Evolutionary conservation across 2,329 filamentous ascomycete species (phyloP).

Genomic region (Penicillium sp.): DNA sequence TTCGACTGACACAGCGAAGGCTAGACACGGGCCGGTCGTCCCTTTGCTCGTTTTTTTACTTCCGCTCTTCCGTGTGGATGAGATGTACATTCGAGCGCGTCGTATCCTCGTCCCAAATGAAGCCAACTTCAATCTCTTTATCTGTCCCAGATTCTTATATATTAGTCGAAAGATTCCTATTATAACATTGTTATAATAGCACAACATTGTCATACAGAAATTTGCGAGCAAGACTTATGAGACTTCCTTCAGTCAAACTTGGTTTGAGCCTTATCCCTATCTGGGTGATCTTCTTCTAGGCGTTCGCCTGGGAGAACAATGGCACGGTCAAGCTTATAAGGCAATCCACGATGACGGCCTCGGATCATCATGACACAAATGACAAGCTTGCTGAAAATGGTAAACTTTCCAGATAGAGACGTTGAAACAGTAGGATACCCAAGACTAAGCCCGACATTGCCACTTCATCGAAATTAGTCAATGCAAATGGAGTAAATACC

Average conservation of each 20-base stretch:
- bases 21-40: too few species aligned
- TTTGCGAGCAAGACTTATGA: neutral
- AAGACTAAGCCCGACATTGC: constrained; percentile 37
- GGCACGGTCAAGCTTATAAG: constrained; percentile 55
- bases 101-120: too few species aligned
- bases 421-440: constrained; percentile 32
- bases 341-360: constrained; percentile 57
- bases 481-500: neutral
- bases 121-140: too few species aligned
- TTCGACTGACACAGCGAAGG: too few species aligned
- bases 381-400: constrained; percentile 54
- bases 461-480: constrained; percentile 18
- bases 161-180: neutral
- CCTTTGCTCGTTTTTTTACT: too few species aligned
- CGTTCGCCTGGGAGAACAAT: constrained; percentile 34
- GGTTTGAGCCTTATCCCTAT: neutral
- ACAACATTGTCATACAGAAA: neutral
- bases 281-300: neutral
- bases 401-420: constrained; percentile 48
- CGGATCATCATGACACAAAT: constrained; percentile 58
- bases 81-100: too few species aligned
- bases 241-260: neutral
- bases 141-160: too few species aligned
- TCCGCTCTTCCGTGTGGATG: too few species aligned
- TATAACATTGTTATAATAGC: neutral